These are phyloP conservation scores for Boletus tomentosulus DNA, from an alignment of 768 basidiomycete genomes.

Conservation along the genomic window DNA sequence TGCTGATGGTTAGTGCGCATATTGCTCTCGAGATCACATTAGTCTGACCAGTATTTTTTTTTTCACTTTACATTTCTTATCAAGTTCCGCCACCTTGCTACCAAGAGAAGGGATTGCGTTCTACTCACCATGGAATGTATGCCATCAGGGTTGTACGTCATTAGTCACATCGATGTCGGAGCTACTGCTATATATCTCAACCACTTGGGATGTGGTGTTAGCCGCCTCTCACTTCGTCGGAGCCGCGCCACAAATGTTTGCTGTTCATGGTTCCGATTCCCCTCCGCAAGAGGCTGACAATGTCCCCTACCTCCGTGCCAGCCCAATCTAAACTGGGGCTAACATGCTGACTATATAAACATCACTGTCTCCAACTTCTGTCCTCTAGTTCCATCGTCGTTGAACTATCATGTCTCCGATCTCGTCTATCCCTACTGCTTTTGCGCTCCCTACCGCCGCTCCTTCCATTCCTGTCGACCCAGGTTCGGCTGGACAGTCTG, in stretches of 20 bases:
- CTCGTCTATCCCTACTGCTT: conserved; percentile 8
- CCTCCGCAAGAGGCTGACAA: conserved; percentile 9
- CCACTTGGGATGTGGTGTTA: background rate
- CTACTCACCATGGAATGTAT: no score
- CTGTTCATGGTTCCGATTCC: background rate
- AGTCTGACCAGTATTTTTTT: no score
- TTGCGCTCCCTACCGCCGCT: background rate
- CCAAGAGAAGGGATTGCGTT: no score
- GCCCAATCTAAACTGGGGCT: background rate
- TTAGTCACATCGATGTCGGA: background rate
- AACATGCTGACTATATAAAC: conserved; percentile 9
- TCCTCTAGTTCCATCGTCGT: background rate
- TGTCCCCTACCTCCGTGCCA: background rate
- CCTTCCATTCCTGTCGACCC: conserved; percentile 1
- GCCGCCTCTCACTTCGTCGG: background rate
- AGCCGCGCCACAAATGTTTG: background rate
- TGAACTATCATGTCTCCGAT: conserved; percentile 17
- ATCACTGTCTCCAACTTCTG: background rate
- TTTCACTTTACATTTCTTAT: no score
- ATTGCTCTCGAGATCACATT: no score
- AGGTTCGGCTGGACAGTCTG: background rate
- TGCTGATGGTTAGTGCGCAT: no score
- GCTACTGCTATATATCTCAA: background rate
- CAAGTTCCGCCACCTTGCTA: no score
- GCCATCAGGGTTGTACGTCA: no score